A percentile compares a stretch with the other conserved stretches of the same genome.
phyloP scores from a whole-genome alignment of 2,329 filamentous ascomycete genomes.

The Curvularia sp. region DNA sequence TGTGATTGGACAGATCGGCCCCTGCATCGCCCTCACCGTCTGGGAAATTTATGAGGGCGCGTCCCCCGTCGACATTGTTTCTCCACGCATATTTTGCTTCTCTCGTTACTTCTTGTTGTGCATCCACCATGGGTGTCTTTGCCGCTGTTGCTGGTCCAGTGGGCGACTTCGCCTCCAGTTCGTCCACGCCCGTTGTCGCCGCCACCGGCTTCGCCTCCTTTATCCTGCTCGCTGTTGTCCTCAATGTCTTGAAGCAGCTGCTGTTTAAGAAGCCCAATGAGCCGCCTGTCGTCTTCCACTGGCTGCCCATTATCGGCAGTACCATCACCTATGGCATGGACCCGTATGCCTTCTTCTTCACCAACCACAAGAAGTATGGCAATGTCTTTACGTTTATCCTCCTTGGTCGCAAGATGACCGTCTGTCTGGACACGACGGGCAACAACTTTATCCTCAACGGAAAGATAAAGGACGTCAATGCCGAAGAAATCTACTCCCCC shows the following conservation, averaged over 20 bases:
- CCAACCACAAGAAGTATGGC: slow-evolving; percentile 80
- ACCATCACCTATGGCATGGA: slow-evolving; percentile 96
- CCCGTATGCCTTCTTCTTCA: slow-evolving; percentile 83
- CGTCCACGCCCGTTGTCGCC: slow-evolving; percentile 55
- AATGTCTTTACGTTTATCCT: slow-evolving; percentile 90
- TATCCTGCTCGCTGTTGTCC: slow-evolving; percentile 65
- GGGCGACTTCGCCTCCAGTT: slow-evolving; percentile 53
- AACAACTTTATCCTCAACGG: slow-evolving; percentile 94
- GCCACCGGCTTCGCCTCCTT: slow-evolving; percentile 57
- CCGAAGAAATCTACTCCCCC: slow-evolving; percentile 87
- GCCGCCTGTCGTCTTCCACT: slow-evolving; percentile 69
- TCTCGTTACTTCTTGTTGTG: slow-evolving; percentile 14
- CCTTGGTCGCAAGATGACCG: slow-evolving; percentile 87
- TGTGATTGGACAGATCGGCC: slow-evolving; percentile 25
- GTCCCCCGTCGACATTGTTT: slow-evolving; percentile 24
- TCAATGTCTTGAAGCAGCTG: slow-evolving; percentile 83
- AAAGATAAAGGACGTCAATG: slow-evolving; percentile 87
- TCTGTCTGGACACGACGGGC: slow-evolving; percentile 79
- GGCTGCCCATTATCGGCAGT: slow-evolving; percentile 79
- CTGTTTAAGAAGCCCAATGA: slow-evolving; percentile 79
- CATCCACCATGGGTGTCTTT: slow-evolving; percentile 60
- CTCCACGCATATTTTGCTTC: slow-evolving; percentile 6
- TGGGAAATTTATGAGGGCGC: slow-evolving; percentile 41
- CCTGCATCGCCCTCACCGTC: slow-evolving; percentile 25
- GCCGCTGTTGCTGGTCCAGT: slow-evolving; percentile 58